Evolutionary conservation across 495 filamentous ascomycete genomes (phyloP).

Genomic region (Delitschia confertaspora): DNA sequence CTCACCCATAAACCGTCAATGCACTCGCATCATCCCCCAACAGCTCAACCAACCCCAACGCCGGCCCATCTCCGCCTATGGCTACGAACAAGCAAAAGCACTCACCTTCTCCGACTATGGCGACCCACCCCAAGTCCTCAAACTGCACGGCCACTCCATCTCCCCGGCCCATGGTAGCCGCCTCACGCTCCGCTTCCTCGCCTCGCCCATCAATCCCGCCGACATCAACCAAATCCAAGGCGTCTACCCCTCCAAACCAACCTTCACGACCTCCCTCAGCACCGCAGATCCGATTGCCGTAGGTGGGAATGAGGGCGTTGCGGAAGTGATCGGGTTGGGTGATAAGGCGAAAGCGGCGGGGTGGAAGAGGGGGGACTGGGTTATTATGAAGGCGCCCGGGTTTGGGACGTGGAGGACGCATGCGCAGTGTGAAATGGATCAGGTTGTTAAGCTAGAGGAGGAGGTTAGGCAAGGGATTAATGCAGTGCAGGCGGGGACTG

Average conservation of each 20-base stretch:
- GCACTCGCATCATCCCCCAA: neutral
- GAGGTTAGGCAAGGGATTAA: conserved; percentile 57
- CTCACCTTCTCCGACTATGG: conserved; percentile 80
- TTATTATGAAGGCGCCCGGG: conserved; percentile 68
- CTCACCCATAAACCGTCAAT: conserved; percentile 9
- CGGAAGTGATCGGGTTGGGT: conserved; percentile 68
- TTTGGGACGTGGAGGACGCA: conserved; percentile 95
- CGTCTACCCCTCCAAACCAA: conserved; percentile 80
- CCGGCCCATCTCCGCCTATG: conserved; percentile 65
- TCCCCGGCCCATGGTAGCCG: conserved; percentile 33
- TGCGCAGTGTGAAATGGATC: conserved; percentile 50
- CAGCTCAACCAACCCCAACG: conserved; percentile 4
- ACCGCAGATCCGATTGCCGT: conserved; percentile 65
- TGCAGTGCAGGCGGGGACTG: conserved; percentile 68
- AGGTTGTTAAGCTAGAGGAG: conserved; percentile 58
- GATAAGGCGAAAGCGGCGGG: conserved; percentile 40
- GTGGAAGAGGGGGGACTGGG: conserved; percentile 73
- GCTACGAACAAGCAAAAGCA: conserved; percentile 93
- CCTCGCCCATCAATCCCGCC: conserved; percentile 88
- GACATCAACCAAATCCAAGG: conserved; percentile 97
- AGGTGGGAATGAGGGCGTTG: conserved; percentile 83
- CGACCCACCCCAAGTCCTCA: conserved; percentile 71
- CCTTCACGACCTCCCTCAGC: conserved; percentile 62
- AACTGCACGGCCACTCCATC: conserved; percentile 38
- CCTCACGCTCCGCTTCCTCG: conserved; percentile 65